phyloP scores from a whole-genome alignment of 768 basidiomycete genomes.

The Leucocoprinus leucothites region DNA sequence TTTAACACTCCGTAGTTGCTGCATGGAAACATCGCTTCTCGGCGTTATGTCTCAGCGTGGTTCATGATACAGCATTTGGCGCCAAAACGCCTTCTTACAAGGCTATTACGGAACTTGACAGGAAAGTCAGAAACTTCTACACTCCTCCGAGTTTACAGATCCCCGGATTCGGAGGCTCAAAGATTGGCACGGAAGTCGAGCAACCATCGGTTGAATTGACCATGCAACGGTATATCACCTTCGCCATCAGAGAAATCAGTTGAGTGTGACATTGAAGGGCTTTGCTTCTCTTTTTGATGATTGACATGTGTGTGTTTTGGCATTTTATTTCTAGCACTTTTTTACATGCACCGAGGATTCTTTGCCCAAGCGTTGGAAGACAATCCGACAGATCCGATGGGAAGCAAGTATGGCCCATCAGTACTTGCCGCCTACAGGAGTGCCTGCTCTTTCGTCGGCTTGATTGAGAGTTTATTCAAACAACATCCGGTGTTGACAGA shows the following conservation, averaged over 20 bases:
- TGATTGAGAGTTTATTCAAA: slow-evolving; percentile 61
- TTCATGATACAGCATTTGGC: slow-evolving; percentile 69
- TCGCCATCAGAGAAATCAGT: slow-evolving; percentile 71
- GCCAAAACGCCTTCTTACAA: slow-evolving; percentile 60
- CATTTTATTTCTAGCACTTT: slow-evolving; percentile 40
- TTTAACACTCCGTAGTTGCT: slow-evolving; percentile 36
- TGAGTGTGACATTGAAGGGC: slow-evolving; percentile 19
- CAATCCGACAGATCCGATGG: slow-evolving; percentile 59
- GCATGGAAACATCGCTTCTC: slow-evolving; percentile 71
- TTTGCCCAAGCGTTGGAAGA: slow-evolving; percentile 71
- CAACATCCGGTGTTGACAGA: slow-evolving; percentile 66
- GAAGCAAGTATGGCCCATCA: slow-evolving; percentile 65
- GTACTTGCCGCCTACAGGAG: slow-evolving; percentile 69
- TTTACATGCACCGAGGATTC: slow-evolving; percentile 75
- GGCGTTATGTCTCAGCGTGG: slow-evolving; percentile 56
- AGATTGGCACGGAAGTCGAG: slow-evolving; percentile 35
- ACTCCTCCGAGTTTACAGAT: slow-evolving; percentile 64
- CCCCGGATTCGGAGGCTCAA: slow-evolving; percentile 57
- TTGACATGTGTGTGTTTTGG: not conserved
- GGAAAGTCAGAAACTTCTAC: slow-evolving; percentile 61
- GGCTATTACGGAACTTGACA: slow-evolving; percentile 60
- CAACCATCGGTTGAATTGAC: slow-evolving; percentile 53
- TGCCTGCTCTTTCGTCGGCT: slow-evolving; percentile 64
- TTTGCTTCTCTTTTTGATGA: not conserved
- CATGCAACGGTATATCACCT: slow-evolving; percentile 65